These are phyloP conservation scores for Russula emetica DNA, from an alignment of 768 basidiomycete species.

Conservation along the genomic window DNA sequence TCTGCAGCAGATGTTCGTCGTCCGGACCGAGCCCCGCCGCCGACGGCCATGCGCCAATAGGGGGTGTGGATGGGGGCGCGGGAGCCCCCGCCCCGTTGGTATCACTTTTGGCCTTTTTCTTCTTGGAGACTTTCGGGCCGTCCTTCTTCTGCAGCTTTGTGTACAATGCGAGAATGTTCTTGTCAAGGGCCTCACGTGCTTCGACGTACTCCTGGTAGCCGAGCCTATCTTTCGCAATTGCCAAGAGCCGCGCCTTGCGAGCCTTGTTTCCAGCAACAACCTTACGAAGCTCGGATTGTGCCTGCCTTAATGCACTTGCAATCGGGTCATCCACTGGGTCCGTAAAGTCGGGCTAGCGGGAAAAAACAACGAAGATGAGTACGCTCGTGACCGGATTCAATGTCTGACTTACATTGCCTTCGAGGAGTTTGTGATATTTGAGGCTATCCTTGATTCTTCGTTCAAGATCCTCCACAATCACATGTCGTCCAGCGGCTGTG, in stretches of 20 bases:
- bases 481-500: conserved; percentile 70
- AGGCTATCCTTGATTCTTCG: conserved; percentile 69
- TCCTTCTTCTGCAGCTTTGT: conserved; percentile 81
- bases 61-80: conserved; percentile 8
- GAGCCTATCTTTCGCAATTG: conserved; percentile 79
- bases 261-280: conserved; percentile 82
- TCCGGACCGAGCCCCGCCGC: conserved; percentile 67
- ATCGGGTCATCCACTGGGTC: conserved; percentile 91
- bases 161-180: conserved; percentile 70
- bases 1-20: conserved; percentile 56
- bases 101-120: conserved; percentile 56
- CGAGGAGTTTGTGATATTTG: conserved; percentile 68
- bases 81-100: conserved; percentile 31
- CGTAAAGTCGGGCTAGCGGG: conserved; percentile 61
- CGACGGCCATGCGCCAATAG: conserved; percentile 61
- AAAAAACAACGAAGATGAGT: conserved; percentile 25
- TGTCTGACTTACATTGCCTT: conserved; percentile 56
- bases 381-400: conserved; percentile 1
- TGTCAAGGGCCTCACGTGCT: conserved; percentile 79
- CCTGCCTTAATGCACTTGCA: conserved; percentile 81
- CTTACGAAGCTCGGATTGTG: conserved; percentile 73
- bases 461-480: conserved; percentile 78
- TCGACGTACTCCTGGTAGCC: conserved; percentile 91
- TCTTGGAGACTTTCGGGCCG: conserved; percentile 59
- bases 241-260: conserved; percentile 66